Base-by-base conservation (phyloP, 805 yeast genomes). In the Candida cerambycidarum region DNA sequence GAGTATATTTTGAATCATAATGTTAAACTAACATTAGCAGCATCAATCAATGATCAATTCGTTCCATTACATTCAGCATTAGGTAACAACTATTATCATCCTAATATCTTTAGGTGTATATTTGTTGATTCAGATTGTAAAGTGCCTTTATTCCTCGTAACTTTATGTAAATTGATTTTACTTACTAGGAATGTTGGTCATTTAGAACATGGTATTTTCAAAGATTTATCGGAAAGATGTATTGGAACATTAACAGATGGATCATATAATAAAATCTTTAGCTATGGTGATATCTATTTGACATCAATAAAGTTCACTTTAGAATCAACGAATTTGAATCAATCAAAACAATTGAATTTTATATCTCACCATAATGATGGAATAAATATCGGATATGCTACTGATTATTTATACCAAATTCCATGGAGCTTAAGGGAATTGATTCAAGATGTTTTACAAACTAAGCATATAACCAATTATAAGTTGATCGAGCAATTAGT, bases 341-440 rank as follows among this genome's bases (percentile, higher is more conserved):
- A 57, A 27, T 19, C 41, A 6, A 48, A 49, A 17, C 45, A 41
- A 5, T 25, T 63, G 21, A 30, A 33, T 15, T 21, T 29, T n/a
- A 39, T 35, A 8, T 21, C 27, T 12, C 38, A 42, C 31, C 35
- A 43, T 32, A 34, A 42, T 15, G 37, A 31, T 28, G 25, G 43
- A 35, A 9, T n/a, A 17, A 17, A 32, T n/a, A 16, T 15, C 11
- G 9, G 4, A 14, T 13, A 19, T 5, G 3, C 10, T 6, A 24
- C 31, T 13, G 43, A 41, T 19, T 34, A 31, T 13, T 43, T 59
- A 42, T 64, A 54, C 44, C 54, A 56, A 30, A 36, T 70, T 16
- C 73, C 76, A 3, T 69, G 74, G 74, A 59, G 59, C 37, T 47
- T 66, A 5, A 58, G 75, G 18, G 65, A 66, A n/a, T 47, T 68